Percentiles rank a stretch among this genome's conserved stretches.
Evolutionary conservation across 805 yeast species (phyloP).

Genomic region (Metschnikowia drakensbergensis): DNA sequence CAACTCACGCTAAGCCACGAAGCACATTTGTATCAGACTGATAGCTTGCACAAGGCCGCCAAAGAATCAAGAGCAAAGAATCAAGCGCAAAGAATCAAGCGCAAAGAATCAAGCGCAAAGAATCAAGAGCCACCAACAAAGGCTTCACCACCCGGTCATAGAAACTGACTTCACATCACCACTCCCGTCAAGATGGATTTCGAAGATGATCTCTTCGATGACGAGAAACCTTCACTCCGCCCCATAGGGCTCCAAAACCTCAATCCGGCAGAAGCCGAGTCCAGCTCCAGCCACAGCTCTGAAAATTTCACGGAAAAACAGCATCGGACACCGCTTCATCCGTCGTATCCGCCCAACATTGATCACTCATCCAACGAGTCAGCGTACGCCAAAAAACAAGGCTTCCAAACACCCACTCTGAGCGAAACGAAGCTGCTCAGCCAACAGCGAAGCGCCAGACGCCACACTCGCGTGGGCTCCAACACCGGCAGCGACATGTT

Average conservation of each 20-base stretch:
- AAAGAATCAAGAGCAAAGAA: no score
- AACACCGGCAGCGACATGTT: slow-evolving; percentile 10
- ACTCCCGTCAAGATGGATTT: neutral
- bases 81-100: no score
- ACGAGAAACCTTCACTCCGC: slow-evolving; percentile 10
- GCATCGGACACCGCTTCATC: slow-evolving; percentile 1
- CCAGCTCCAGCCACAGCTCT: neutral
- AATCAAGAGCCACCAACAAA: neutral
- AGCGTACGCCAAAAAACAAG: neutral
- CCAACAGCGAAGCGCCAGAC: slow-evolving; percentile 3
- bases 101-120: neutral
- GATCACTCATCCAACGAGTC: neutral
- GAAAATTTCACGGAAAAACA: neutral
- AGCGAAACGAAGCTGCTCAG: neutral
- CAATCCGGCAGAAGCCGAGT: neutral
- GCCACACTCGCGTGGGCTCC: slow-evolving; percentile 10
- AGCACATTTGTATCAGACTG: no score
- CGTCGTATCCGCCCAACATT: slow-evolving; percentile 2
- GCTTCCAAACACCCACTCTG: neutral
- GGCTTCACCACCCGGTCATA: neutral
- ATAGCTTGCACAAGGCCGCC: no score
- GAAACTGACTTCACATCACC: neutral
- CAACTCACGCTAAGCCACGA: no score
- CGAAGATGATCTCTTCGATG: slow-evolving; percentile 20
- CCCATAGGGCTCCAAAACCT: slow-evolving; percentile 1